Percentiles rank a stretch among this genome's conserved stretches.
phyloP scores from a whole-genome alignment of 164 flowering plant genomes.

The Sextonia rubra region DNA sequence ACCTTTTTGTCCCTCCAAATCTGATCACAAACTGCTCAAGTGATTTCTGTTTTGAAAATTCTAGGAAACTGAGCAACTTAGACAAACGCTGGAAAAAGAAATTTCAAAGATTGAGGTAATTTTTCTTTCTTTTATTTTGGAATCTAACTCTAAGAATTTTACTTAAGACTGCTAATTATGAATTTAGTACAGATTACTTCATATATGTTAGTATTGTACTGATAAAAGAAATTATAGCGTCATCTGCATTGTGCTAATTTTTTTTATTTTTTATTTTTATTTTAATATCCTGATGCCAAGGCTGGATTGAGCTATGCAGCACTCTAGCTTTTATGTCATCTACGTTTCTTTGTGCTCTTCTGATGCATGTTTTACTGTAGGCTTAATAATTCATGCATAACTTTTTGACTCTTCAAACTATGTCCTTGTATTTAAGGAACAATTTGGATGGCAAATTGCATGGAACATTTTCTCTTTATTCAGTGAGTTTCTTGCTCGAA shows the following conservation, averaged over 20 bases:
- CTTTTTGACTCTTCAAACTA: no score
- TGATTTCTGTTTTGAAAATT: background rate
- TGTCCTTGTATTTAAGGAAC: no score
- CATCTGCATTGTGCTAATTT: background rate
- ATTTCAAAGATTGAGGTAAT: slow-evolving; percentile 44
- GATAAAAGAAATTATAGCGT: background rate
- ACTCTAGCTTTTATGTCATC: no score
- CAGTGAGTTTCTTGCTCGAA: no score
- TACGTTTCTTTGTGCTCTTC: background rate
- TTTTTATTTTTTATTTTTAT: no score
- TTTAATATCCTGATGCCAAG: no score
- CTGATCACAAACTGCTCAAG: background rate
- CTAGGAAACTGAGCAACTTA: slow-evolving; percentile 53
- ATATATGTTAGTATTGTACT: no score
- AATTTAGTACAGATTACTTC: background rate
- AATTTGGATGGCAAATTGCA: no score
- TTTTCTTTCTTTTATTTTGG: background rate
- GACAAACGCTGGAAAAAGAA: slow-evolving; percentile 34
- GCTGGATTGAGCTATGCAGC: background rate
- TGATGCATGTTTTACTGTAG: background rate
- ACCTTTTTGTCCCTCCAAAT: background rate
- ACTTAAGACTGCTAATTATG: no score
- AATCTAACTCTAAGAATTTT: background rate
- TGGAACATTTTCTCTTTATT: no score
- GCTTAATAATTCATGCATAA: no score